Evolutionary conservation across 169 alveolate species (phyloP).

Genomic region (Cryptosporidium bovis): DNA sequence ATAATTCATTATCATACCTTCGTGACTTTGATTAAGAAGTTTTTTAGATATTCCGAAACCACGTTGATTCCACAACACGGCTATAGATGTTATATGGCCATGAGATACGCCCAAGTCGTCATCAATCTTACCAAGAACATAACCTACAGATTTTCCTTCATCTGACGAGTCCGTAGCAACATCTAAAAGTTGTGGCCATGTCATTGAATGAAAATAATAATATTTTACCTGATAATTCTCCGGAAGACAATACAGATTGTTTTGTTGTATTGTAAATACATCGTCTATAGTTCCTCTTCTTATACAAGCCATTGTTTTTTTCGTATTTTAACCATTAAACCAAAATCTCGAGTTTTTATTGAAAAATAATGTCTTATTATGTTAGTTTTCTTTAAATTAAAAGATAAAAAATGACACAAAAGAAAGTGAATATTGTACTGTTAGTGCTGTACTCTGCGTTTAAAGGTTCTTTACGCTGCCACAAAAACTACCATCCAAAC

Average conservation of each 20-base stretch:
- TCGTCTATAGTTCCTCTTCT: constrained; percentile 85
- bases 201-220: constrained; percentile 93
- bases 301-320: constrained; percentile 82
- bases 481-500: no score
- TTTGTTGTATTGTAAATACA: constrained; percentile 84
- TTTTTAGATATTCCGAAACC: constrained; percentile 88
- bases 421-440: no score
- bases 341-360: no score
- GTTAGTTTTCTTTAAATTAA: no score
- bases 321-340: neutral
- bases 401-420: no score
- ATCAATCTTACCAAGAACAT: constrained; percentile 85
- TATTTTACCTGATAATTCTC: constrained; percentile 95
- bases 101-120: constrained; percentile 78
- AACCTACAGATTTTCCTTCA: constrained; percentile 87
- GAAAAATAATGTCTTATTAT: no score
- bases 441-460: no score
- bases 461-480: no score
- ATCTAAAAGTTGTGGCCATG: constrained; percentile 93
- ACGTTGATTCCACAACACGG: constrained; percentile 87
- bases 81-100: constrained; percentile 90
- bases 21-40: constrained; percentile 74
- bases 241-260: constrained; percentile 88
- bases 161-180: constrained; percentile 81
- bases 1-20: constrained; percentile 83